Evolutionary conservation across 345 rosid species (phyloP).

Genomic region (Gossypium mustelinum): DNA sequence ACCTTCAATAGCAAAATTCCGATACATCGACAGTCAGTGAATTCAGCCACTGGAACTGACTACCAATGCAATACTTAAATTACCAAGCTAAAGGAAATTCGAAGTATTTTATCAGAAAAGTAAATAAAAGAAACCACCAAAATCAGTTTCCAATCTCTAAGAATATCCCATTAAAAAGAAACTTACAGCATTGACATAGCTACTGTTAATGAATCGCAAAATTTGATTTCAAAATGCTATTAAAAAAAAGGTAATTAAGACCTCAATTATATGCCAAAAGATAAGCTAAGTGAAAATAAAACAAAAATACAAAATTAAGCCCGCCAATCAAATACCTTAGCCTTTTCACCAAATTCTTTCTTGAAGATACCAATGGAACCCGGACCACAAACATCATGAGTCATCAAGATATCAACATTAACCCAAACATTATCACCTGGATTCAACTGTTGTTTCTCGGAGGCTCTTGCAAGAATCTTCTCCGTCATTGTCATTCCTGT

Average conservation of each 20-base stretch:
- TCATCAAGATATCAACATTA: conserved; percentile 84
- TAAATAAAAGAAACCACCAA: too few species aligned
- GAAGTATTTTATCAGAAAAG: too few species aligned
- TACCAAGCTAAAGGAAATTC: too few species aligned
- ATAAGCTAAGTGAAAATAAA: neutral
- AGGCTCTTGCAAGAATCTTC: conserved; percentile 78
- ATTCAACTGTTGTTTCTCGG: conserved; percentile 56
- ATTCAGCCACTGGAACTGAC: neutral
- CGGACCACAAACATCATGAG: conserved; percentile 93
- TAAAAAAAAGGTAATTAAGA: neutral
- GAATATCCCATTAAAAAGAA: too few species aligned
- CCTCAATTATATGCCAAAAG: neutral
- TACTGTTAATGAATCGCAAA: neutral
- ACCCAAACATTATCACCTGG: conserved; percentile 97
- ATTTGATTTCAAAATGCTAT: neutral
- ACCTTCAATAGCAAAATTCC: conserved; percentile 43
- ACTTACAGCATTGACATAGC: too few species aligned
- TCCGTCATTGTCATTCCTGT: conserved; percentile 91
- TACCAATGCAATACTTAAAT: neutral
- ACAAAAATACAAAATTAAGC: neutral
- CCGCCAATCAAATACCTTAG: conserved; percentile 47
- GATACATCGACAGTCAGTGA: neutral
- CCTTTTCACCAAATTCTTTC: conserved; percentile 77
- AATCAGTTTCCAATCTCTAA: too few species aligned
- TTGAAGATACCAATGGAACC: conserved; percentile 88